Conservation (phyloP, 192 early-diverging fungal genomes). For the Coemansia erecta region DNA sequence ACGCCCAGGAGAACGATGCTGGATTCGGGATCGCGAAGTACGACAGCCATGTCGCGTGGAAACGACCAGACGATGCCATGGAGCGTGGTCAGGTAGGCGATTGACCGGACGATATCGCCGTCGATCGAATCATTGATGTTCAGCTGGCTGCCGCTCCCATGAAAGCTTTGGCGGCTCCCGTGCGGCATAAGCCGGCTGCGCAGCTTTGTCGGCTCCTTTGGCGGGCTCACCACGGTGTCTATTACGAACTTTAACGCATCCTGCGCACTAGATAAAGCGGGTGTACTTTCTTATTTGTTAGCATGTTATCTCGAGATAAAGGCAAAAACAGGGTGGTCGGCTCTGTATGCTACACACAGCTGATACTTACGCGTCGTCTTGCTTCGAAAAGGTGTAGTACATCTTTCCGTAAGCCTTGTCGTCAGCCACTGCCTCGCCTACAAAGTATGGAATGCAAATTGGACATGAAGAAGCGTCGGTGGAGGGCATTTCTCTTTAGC, state of each 20-base stretch:
- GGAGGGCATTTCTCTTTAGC: background rate
- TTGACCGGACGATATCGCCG: conserved; percentile 17
- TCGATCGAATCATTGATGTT: conserved; percentile 6
- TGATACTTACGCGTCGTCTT: conserved; percentile 41
- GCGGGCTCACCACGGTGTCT: conserved; percentile 21
- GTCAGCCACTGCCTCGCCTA: conserved; percentile 40
- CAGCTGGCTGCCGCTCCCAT: background rate
- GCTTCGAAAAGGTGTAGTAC: conserved; percentile 28
- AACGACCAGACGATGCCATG: conserved; percentile 48
- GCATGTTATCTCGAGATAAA: background rate
- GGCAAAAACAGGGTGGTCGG: too few species aligned
- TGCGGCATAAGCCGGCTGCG: conserved; percentile 27
- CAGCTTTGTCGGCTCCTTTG: conserved; percentile 22
- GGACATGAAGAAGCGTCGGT: background rate
- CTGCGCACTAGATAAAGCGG: conserved; percentile 6
- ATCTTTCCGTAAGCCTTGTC: conserved; percentile 30
- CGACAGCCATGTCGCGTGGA: conserved; percentile 30
- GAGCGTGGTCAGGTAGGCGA: conserved; percentile 37
- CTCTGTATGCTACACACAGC: background rate
- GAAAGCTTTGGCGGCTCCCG: conserved; percentile 4
- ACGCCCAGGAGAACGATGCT: conserved; percentile 19
- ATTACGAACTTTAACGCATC: conserved; percentile 41
- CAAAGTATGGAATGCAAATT: conserved; percentile 6
- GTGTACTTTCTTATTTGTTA: too few species aligned
- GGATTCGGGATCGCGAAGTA: conserved; percentile 31